Conservation (phyloP, 805 yeast species). For the Zygosaccharomyces rouxii region DNA sequence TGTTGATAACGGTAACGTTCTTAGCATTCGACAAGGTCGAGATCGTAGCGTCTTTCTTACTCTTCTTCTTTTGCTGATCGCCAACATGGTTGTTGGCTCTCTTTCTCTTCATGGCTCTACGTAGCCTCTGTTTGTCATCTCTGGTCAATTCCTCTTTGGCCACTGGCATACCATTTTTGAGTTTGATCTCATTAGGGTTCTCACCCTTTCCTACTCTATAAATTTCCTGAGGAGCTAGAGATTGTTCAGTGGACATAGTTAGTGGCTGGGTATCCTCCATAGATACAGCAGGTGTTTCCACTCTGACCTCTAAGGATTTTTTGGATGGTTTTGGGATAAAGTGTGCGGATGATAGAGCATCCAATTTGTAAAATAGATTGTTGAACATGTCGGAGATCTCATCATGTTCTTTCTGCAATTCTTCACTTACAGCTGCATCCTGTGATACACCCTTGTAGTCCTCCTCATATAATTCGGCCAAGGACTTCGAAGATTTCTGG, state of each 20-base stretch:
- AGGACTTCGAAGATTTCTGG: slow-evolving; percentile 76
- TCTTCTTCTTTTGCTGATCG: slow-evolving; percentile 40
- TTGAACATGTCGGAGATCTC: slow-evolving; percentile 68
- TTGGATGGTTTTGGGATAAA: slow-evolving; percentile 88
- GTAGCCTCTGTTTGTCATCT: slow-evolving; percentile 80
- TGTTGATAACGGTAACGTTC: slow-evolving; percentile 74
- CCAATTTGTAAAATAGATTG: slow-evolving; percentile 64
- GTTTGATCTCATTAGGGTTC: slow-evolving; percentile 56
- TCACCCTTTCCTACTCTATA: slow-evolving; percentile 50
- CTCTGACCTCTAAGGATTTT: slow-evolving; percentile 73
- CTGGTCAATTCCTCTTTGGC: slow-evolving; percentile 76
- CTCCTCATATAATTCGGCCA: slow-evolving; percentile 90
- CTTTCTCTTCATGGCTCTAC: slow-evolving; percentile 83
- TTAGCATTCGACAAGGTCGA: slow-evolving; percentile 68
- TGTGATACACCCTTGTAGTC: slow-evolving; percentile 57
- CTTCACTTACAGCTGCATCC: slow-evolving; percentile 53
- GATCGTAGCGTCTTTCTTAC: slow-evolving; percentile 57
- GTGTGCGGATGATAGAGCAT: slow-evolving; percentile 89
- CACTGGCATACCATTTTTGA: slow-evolving; percentile 74
- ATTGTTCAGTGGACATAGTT: slow-evolving; percentile 63
- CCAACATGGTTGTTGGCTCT: slow-evolving; percentile 48
- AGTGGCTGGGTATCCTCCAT: slow-evolving; percentile 98
- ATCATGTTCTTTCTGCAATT: slow-evolving; percentile 65
- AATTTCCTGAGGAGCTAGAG: slow-evolving; percentile 93
- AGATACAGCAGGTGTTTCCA: slow-evolving; percentile 72